phyloP scores from a whole-genome alignment of 495 filamentous ascomycete species.

The Evernia prunastri region DNA sequence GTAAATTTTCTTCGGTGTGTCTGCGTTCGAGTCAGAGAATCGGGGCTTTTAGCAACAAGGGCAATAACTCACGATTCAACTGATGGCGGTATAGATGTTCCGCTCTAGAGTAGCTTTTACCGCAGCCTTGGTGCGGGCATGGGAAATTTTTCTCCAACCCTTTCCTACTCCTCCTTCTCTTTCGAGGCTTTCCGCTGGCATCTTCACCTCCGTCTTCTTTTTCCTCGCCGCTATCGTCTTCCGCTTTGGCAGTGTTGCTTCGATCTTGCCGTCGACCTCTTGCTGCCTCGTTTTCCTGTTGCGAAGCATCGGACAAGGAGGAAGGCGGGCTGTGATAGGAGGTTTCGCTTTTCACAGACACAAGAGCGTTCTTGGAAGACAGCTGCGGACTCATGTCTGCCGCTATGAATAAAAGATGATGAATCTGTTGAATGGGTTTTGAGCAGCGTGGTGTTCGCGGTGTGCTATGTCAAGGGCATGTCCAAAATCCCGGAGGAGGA shows the following conservation, averaged over 20 bases:
- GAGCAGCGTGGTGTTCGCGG: neutral
- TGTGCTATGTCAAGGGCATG: constrained; percentile 5
- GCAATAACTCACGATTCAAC: constrained; percentile 67
- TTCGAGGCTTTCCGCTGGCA: constrained; percentile 45
- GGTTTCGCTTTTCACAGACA: constrained; percentile 24
- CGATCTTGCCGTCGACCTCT: constrained; percentile 26
- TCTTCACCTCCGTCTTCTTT: constrained; percentile 30
- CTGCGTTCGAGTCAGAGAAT: constrained; percentile 32
- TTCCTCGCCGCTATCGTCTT: constrained; percentile 30
- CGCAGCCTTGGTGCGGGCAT: constrained; percentile 81
- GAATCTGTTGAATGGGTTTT: neutral
- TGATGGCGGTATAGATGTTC: constrained; percentile 97
- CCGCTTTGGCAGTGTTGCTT: constrained; percentile 27
- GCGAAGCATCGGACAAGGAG: constrained; percentile 25
- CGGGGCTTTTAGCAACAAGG: neutral
- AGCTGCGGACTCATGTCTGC: constrained; percentile 20
- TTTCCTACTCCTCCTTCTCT: constrained; percentile 78
- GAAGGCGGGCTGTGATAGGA: constrained; percentile 27
- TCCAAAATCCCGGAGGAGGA: neutral
- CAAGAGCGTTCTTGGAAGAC: constrained; percentile 12
- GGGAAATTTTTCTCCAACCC: constrained; percentile 90
- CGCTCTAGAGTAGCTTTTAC: constrained; percentile 92
- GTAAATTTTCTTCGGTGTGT: constrained; percentile 89
- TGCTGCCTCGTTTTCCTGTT: constrained; percentile 22
- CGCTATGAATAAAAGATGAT: neutral